Conservation (phyloP, 306 rosid species). For the Psophocarpus tetragonolobus region DNA sequence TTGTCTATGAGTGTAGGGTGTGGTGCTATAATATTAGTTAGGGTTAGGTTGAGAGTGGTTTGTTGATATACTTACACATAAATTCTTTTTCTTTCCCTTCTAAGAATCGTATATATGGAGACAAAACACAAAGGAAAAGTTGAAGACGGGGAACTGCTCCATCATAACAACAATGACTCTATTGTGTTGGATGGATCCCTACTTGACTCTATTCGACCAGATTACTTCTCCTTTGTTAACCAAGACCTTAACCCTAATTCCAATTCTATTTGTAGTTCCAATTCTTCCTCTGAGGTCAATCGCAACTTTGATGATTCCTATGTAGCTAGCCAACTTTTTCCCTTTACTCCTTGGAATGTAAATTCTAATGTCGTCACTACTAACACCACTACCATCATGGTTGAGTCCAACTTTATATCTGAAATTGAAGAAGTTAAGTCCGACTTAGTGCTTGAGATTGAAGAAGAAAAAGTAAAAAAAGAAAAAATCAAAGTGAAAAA, state of each 20-base stretch:
- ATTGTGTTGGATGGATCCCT: neutral
- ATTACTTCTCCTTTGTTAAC: slow-evolving; percentile 32
- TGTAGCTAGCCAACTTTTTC: slow-evolving; percentile 33
- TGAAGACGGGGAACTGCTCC: slow-evolving; percentile 34
- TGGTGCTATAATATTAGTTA: too few species aligned
- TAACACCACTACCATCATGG: neutral
- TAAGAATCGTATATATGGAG: neutral
- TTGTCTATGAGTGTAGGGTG: too few species aligned
- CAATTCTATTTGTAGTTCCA: slow-evolving; percentile 21
- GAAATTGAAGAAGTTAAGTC: neutral
- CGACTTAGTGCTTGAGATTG: neutral
- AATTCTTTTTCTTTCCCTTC: too few species aligned
- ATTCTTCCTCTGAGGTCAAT: slow-evolving; percentile 22
- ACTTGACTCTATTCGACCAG: slow-evolving; percentile 12
- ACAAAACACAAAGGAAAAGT: neutral
- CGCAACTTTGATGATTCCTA: slow-evolving; percentile 45
- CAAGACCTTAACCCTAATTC: neutral
- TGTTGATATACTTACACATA: too few species aligned
- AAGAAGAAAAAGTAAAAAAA: neutral
- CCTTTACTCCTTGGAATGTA: neutral
- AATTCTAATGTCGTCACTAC: slow-evolving; percentile 16
- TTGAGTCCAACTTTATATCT: too few species aligned
- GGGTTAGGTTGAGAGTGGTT: neutral
- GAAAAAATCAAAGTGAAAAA: too few species aligned
- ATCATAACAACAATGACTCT: neutral